These are phyloP conservation scores for Daldinia loculata DNA, from an alignment of 495 filamentous ascomycete species.

Conservation along the genomic window DNA sequence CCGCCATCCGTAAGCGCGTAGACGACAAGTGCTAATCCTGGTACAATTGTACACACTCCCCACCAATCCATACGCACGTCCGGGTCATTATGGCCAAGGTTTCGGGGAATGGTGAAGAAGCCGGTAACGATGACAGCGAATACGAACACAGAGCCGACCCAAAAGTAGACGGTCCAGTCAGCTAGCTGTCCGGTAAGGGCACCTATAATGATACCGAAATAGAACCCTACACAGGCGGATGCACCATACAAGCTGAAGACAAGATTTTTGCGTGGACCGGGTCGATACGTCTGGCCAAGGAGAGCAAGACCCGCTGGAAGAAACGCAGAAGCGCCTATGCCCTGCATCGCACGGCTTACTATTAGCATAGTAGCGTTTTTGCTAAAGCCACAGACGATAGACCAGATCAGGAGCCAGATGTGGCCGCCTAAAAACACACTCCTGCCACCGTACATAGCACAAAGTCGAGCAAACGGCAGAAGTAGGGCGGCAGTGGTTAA, in stretches of 20 bases:
- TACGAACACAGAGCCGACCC: slow-evolving; percentile 67
- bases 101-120: slow-evolving; percentile 71
- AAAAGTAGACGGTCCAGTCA: slow-evolving; percentile 83
- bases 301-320: slow-evolving; percentile 82
- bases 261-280: slow-evolving; percentile 85
- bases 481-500: slow-evolving; percentile 78
- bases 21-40: slow-evolving; percentile 74
- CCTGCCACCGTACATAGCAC: slow-evolving; percentile 82
- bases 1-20: slow-evolving; percentile 81
- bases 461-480: slow-evolving; percentile 77
- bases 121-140: slow-evolving; percentile 60
- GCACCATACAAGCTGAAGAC: slow-evolving; percentile 85
- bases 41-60: slow-evolving; percentile 69
- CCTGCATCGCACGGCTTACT: slow-evolving; percentile 78
- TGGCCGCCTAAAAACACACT: slow-evolving; percentile 72
- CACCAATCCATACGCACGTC: slow-evolving; percentile 70
- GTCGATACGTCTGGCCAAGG: slow-evolving; percentile 80
- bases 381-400: slow-evolving; percentile 76
- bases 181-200: slow-evolving; percentile 71
- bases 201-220: slow-evolving; percentile 81
- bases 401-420: slow-evolving; percentile 77
- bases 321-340: slow-evolving; percentile 80
- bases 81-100: slow-evolving; percentile 58
- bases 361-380: slow-evolving; percentile 76
- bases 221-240: slow-evolving; percentile 81